Conservation (phyloP, 2,329 filamentous ascomycete species). For the Botryotinia globosa region DNA sequence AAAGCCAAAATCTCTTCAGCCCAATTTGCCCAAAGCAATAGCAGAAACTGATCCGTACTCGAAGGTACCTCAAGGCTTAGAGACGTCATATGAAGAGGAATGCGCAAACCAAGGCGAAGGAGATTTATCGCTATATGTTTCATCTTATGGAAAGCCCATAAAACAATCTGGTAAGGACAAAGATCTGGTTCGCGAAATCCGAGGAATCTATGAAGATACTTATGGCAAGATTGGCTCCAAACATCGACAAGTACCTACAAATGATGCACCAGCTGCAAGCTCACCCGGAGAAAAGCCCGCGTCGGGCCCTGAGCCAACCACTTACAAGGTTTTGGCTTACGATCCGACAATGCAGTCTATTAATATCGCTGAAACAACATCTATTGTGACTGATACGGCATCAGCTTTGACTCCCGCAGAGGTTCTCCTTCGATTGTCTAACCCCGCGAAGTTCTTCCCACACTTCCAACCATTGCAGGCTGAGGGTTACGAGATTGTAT, state of each 20-base stretch:
- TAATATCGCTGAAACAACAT: constrained; percentile 58
- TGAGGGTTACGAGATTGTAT: constrained; percentile 65
- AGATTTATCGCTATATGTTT: constrained; percentile 22
- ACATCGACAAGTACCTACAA: constrained; percentile 33
- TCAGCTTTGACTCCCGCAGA: constrained; percentile 56
- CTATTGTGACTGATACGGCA: constrained; percentile 49
- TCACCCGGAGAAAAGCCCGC: not conserved
- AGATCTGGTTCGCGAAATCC: constrained; percentile 41
- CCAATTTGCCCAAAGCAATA: not conserved
- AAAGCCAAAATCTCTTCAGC: not conserved
- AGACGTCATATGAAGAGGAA: constrained; percentile 19
- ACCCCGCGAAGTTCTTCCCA: constrained; percentile 63
- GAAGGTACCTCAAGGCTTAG: constrained; percentile 19
- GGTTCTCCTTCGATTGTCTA: constrained; percentile 57
- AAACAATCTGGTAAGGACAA: constrained; percentile 30
- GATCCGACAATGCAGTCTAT: constrained; percentile 58
- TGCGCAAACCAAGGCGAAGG: constrained; percentile 24
- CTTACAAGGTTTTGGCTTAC: constrained; percentile 67
- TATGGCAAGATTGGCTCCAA: constrained; percentile 42
- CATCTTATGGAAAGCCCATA: constrained; percentile 21
- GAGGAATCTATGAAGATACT: constrained; percentile 43
- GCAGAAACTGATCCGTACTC: constrained; percentile 11
- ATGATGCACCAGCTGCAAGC: not conserved
- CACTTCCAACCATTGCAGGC: constrained; percentile 57
- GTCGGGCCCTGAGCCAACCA: constrained; percentile 26